Percentiles rank a stretch among this genome's conserved stretches.
These are phyloP conservation scores for Dactylellina parvicollis DNA, from an alignment of 2,329 filamentous ascomycete species.

Conservation along the genomic window DNA sequence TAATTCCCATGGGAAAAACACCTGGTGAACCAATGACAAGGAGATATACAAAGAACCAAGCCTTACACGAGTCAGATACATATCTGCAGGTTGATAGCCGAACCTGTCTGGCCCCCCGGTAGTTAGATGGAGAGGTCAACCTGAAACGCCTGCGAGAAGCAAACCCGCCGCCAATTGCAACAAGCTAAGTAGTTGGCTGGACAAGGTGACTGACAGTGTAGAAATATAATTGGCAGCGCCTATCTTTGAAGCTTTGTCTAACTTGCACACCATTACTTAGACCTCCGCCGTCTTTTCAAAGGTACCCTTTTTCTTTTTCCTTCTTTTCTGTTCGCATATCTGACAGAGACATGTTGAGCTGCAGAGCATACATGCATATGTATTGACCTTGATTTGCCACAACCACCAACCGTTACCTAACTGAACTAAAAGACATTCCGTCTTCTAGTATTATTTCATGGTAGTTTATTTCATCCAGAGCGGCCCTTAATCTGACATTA, in stretches of 20 bases:
- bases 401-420: too few species aligned
- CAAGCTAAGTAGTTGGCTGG: neutral
- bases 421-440: too few species aligned
- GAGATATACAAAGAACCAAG: slow-evolving; percentile 19
- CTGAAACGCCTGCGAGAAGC: slow-evolving; percentile 7
- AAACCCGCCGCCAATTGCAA: slow-evolving; percentile 35
- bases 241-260: slow-evolving; percentile 12
- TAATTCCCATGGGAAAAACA: slow-evolving; percentile 2
- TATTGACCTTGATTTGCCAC: too few species aligned
- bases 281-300: slow-evolving; percentile 1
- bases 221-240: slow-evolving; percentile 36
- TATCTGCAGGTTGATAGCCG: slow-evolving; percentile 40
- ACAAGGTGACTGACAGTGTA: too few species aligned
- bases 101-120: slow-evolving; percentile 13
- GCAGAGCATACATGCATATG: too few species aligned
- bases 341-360: too few species aligned
- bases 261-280: neutral
- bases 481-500: too few species aligned
- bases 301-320: neutral
- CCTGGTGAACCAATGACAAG: slow-evolving; percentile 41
- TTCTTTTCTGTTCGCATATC: neutral
- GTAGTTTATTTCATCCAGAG: too few species aligned
- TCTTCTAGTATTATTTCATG: too few species aligned
- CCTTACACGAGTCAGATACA: slow-evolving; percentile 48
- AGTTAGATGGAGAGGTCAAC: neutral